Evolutionary conservation across 768 basidiomycete genomes (phyloP).

Genomic region (Kwoniella europaea): DNA sequence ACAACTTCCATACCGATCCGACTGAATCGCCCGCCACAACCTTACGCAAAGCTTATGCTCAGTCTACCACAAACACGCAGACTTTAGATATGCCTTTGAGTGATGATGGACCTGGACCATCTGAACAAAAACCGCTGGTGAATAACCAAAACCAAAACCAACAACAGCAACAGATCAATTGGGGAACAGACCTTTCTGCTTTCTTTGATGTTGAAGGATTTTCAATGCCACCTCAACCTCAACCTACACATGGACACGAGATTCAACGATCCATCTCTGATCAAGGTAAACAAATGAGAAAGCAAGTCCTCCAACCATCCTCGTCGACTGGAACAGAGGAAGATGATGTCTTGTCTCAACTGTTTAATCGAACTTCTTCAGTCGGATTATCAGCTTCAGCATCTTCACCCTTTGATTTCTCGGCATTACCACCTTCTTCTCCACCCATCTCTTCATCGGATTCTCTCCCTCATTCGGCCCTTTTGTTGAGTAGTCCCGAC

Average conservation of each 20-base stretch:
- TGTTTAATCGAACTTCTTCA: slow-evolving; percentile 42
- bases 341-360: slow-evolving; percentile 39
- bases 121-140: neutral
- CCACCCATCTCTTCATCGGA: slow-evolving; percentile 38
- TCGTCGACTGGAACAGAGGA: slow-evolving; percentile 25
- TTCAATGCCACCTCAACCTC: slow-evolving; percentile 18
- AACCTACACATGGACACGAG: slow-evolving; percentile 2
- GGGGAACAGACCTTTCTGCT: slow-evolving; percentile 45
- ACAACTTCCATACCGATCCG: slow-evolving; percentile 38
- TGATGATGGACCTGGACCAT: slow-evolving; percentile 33
- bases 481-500: slow-evolving; percentile 39
- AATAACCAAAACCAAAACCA: neutral
- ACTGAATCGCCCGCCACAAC: slow-evolving; percentile 18
- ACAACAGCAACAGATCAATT: slow-evolving; percentile 20
- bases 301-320: slow-evolving; percentile 1
- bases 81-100: slow-evolving; percentile 44
- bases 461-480: slow-evolving; percentile 39
- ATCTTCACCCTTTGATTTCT: slow-evolving; percentile 48
- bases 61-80: slow-evolving; percentile 24
- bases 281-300: slow-evolving; percentile 2
- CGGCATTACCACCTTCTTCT: slow-evolving; percentile 45
- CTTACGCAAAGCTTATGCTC: slow-evolving; percentile 6
- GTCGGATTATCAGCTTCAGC: slow-evolving; percentile 24
- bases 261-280: slow-evolving; percentile 23
- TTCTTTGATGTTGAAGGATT: slow-evolving; percentile 47